Evolutionary conservation across 345 rosid genomes (phyloP).

Genomic region (Sisymbrium irio): DNA sequence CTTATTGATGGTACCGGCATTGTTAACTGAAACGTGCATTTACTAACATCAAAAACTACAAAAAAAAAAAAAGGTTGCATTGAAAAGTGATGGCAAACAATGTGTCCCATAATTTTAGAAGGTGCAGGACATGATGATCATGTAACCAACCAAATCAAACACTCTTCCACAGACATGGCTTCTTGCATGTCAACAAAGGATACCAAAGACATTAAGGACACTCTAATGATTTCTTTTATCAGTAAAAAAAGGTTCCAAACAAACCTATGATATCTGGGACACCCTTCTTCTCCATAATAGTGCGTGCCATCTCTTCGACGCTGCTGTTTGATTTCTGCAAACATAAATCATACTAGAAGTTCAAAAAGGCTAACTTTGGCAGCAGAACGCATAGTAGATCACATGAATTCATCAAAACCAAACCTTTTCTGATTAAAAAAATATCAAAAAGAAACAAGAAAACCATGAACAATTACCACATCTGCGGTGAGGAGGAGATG

Average conservation of each 20-base stretch:
- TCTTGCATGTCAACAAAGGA: background rate
- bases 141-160: background rate
- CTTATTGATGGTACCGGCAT: slow-evolving; percentile 86
- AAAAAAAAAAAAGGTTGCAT: background rate
- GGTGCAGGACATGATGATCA: background rate
- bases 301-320: slow-evolving; percentile 69
- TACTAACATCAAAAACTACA: background rate
- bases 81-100: background rate
- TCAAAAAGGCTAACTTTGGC: background rate
- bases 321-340: slow-evolving; percentile 66
- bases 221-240: background rate
- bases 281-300: slow-evolving; percentile 75
- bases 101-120: background rate
- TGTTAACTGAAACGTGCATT: slow-evolving; percentile 58
- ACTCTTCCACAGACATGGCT: background rate
- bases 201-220: background rate
- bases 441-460: background rate
- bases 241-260: background rate
- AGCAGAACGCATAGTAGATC: background rate
- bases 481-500: slow-evolving; percentile 81
- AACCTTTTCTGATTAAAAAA: background rate
- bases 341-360: background rate
- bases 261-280: slow-evolving; percentile 87
- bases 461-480: slow-evolving; percentile 52
- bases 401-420: slow-evolving; percentile 1